phyloP scores from a whole-genome alignment of 2,329 filamentous ascomycete genomes.

The Pyricularia grisea region DNA sequence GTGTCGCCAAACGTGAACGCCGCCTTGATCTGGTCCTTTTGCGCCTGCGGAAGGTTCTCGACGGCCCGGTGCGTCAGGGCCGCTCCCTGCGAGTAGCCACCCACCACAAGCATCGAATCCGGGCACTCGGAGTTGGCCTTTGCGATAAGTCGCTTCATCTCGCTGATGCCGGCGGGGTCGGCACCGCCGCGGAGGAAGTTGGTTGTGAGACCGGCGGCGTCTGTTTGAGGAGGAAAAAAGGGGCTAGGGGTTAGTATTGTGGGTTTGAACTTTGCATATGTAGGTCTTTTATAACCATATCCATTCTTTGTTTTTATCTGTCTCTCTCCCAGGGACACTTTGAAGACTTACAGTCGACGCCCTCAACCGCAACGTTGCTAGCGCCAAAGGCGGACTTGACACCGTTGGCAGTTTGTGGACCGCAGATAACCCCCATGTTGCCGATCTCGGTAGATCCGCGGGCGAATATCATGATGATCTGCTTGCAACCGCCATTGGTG shows the following conservation, averaged over 20 bases:
- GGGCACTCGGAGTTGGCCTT: slow-evolving; percentile 4
- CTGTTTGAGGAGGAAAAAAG: background rate
- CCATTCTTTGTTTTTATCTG: background rate
- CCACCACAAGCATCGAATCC: slow-evolving; percentile 6
- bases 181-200: slow-evolving; percentile 21
- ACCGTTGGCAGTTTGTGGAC: slow-evolving; percentile 7
- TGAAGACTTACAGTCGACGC: slow-evolving; percentile 11
- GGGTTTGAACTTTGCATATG: background rate
- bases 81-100: slow-evolving; percentile 15
- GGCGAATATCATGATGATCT: slow-evolving; percentile 6
- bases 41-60: slow-evolving; percentile 11
- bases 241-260: background rate
- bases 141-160: slow-evolving; percentile 8
- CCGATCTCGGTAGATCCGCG: slow-evolving; percentile 4
- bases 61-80: slow-evolving; percentile 22
- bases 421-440: slow-evolving; percentile 5
- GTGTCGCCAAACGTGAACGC: slow-evolving; percentile 21
- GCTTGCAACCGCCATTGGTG: slow-evolving; percentile 1
- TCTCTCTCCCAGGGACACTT: background rate
- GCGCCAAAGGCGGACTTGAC: slow-evolving; percentile 11
- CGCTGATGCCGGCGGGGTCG: slow-evolving; percentile 15
- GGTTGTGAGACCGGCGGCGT: slow-evolving; percentile 17
- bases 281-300: too few relatives aligned
- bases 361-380: slow-evolving; percentile 12
- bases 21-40: slow-evolving; percentile 14